Base-by-base conservation (phyloP, 2,329 filamentous ascomycete species). In the Neonectria hederae region DNA sequence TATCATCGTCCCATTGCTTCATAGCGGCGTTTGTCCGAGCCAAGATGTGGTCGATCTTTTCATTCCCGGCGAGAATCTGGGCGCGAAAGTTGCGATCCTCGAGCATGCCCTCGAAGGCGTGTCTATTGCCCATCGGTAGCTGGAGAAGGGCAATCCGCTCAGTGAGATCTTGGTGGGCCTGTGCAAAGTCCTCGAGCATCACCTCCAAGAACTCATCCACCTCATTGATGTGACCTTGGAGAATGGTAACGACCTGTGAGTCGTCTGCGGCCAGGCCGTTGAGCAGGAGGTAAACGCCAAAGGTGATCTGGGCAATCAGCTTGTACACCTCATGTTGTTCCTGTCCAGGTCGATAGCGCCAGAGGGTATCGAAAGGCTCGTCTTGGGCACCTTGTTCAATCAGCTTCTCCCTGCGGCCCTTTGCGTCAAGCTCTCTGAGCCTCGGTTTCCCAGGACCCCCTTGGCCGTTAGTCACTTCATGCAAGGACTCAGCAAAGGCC, bases 171-270 rank as follows among this genome's bases (percentile, higher is more conserved):
- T 88, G 83, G 48, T 90, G 87, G 5, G 94, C 93, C 56, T 94
- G 83, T 49, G 91, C 87, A 55, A 97, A 89, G 76, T 97, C 95
- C 72, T 97, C 94, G 46, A 93, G 88, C 0, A 93, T 92, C 19
- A 92, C 89, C 77, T 97, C 93, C 35, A 98, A 83, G 74, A 97
- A 97, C 72, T 91, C 90, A 78, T 98, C 96, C 30, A 98, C 88
- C 78, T 98, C 95, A 75, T 97, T 92, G 65, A 98, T 96, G 77
- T 98, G 95, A 14, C 88, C 89, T 75, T 97, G 93, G 60, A 98
- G 84, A 57, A 98, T 98, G 68, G 86, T 89, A 67, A 97, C 90
- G 13, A 97, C 95, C 76, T 97, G 92, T 35, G 89, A 85, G 70
- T 97, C 92, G 70, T 93, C 97, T 78, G 95, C 97, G 57, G 96